Conservation (phyloP, 106 monocot species). For the Dendrobium nobile region DNA sequence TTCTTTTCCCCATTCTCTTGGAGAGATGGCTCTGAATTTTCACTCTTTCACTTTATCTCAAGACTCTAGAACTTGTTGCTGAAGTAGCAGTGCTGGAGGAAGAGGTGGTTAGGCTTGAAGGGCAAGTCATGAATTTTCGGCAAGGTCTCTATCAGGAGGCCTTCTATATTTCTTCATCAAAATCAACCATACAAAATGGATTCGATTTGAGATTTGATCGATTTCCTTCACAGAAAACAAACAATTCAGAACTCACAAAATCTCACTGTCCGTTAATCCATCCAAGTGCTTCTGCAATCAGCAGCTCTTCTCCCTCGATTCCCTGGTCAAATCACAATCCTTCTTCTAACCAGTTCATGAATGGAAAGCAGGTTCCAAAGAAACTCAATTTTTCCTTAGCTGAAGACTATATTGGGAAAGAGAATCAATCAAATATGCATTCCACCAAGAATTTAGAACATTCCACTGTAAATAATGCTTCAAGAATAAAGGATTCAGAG, state of each 20-base stretch:
- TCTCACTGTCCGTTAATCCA: neutral
- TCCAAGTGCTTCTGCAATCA: neutral
- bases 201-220: conserved; percentile 6
- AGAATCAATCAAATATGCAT: neutral
- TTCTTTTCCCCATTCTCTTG: neutral
- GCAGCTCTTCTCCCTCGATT: neutral
- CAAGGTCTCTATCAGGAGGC: conserved; percentile 86
- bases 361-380: neutral
- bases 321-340: neutral
- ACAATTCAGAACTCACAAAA: neutral
- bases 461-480: neutral
- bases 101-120: conserved; percentile 91
- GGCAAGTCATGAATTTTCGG: conserved; percentile 80
- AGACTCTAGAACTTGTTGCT: conserved; percentile 89
- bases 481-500: neutral
- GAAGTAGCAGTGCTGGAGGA: conserved; percentile 94
- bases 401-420: neutral
- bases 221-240: neutral
- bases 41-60: conserved; percentile 10
- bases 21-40: conserved; percentile 3
- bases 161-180: conserved; percentile 46
- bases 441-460: neutral
- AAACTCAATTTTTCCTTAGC: neutral
- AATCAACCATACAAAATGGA: conserved; percentile 29
- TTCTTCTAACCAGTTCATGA: neutral